phyloP scores from a whole-genome alignment of 805 yeast genomes.

The Starmera caribaea region DNA sequence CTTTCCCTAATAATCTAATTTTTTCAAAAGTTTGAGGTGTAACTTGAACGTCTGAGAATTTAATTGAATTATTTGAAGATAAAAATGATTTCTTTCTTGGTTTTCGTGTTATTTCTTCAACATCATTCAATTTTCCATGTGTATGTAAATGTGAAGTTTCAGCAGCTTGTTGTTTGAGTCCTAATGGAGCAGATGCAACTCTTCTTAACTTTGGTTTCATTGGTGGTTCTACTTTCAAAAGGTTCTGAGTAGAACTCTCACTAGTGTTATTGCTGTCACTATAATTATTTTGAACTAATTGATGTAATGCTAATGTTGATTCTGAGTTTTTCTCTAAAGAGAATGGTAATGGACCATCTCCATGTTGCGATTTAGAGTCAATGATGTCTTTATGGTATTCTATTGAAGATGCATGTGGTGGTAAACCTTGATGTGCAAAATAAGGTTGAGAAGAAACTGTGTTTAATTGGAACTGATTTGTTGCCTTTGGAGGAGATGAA shows the following conservation, averaged over 20 bases:
- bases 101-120: slow-evolving; percentile 11
- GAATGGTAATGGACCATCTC: slow-evolving; percentile 22
- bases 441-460: slow-evolving; percentile 33
- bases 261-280: too few species aligned
- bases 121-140: slow-evolving; percentile 1
- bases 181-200: slow-evolving; percentile 81
- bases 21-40: slow-evolving; percentile 83
- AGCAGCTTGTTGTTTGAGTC: slow-evolving; percentile 24
- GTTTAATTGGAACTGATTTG: not conserved
- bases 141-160: slow-evolving; percentile 1
- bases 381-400: slow-evolving; percentile 6
- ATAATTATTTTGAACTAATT: slow-evolving; percentile 1
- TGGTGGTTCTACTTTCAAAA: slow-evolving; percentile 7
- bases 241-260: slow-evolving; percentile 2
- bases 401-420: slow-evolving; percentile 33
- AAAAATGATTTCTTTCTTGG: slow-evolving; percentile 38
- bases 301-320: slow-evolving; percentile 20
- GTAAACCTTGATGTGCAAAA: slow-evolving; percentile 49
- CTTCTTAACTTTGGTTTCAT: slow-evolving; percentile 40
- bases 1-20: slow-evolving; percentile 84
- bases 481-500: slow-evolving; percentile 17
- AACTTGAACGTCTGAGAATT: slow-evolving; percentile 73
- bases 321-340: slow-evolving; percentile 16
- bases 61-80: slow-evolving; percentile 53
- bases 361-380: slow-evolving; percentile 4